Evolutionary conservation across 2,329 filamentous ascomycete genomes (phyloP), one percentile per base, ranked within the genome.

Genomic region (Arthrinium phaeospermum): DNA sequence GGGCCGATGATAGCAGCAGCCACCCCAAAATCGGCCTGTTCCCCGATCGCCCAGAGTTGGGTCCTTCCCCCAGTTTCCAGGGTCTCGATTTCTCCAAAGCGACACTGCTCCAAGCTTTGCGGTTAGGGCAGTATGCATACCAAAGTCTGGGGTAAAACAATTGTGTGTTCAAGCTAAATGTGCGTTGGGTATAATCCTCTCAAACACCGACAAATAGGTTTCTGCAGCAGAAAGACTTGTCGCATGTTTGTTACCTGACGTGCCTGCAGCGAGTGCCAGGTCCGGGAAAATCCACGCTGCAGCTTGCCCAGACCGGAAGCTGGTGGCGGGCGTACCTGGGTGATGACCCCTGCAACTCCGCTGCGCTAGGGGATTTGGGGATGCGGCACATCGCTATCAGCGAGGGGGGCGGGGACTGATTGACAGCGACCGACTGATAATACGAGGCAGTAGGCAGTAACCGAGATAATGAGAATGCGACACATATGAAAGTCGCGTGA

Each of bases 341-440:
- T 22, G 30, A 37, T 61, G 46, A 6, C 34, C 49, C 34, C 49
- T 37, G 53, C 53, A 22, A 34, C 53, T 61, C 53, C 53, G 30
- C 30, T 37, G 27, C 49, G 51, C 51, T 30, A 53, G 46, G 46
- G 46, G 24, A n/a, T 41, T 41, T 41, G 49, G 51, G 27, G 13
- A 34, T 57, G 51, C 51, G 19, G 30, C 30, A 61, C 27, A 61
- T 37, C 53, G 53, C 53, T 61, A 61, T 61, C 53, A 53, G 51
- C 51, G 13, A 27, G 27, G 13, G 13, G 12, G 13, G 12, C 51
- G 53, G 53, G 53, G 34, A 30, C 12, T 34, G 53, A 61, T 61
- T 61, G 53, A 37, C 53, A 37, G 53, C 53, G 53, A 37, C 53
- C 53, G 53, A 34, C 53, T 37, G 53, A 61, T 61, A 34, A 61